These are phyloP conservation scores for Debaryomyces hansenii DNA, from an alignment of 805 yeast genomes.

Conservation along the genomic window DNA sequence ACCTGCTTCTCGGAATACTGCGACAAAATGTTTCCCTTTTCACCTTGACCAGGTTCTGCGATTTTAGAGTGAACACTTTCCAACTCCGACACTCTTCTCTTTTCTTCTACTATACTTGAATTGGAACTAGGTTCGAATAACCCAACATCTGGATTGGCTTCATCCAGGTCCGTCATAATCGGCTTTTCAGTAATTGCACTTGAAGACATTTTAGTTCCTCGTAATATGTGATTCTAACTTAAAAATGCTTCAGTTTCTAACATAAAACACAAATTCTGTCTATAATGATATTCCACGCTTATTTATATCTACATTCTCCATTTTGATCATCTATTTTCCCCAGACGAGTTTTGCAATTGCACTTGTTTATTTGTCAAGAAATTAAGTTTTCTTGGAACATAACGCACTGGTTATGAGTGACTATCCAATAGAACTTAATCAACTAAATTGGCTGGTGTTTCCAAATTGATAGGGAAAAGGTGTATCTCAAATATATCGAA, in stretches of 20 bases:
- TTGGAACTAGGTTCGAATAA: slow-evolving; percentile 10
- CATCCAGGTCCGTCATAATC: too few species aligned
- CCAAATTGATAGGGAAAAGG: too few species aligned
- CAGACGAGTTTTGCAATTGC: not conserved
- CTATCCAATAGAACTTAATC: too few species aligned
- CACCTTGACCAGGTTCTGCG: slow-evolving; percentile 17
- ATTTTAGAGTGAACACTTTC: slow-evolving; percentile 15
- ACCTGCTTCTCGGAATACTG: slow-evolving; percentile 66
- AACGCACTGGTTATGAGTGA: not conserved
- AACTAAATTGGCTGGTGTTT: too few species aligned
- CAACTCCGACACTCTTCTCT: slow-evolving; percentile 8
- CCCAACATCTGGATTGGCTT: slow-evolving; percentile 4
- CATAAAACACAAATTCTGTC: too few species aligned
- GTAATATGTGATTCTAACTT: too few species aligned
- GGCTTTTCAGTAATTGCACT: too few species aligned
- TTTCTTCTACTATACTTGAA: slow-evolving; percentile 7
- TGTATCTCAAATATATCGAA: too few species aligned
- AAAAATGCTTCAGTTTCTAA: too few species aligned
- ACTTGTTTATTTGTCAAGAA: not conserved
- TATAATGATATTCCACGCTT: too few species aligned
- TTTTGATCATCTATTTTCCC: not conserved
- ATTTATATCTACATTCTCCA: not conserved
- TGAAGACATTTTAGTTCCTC: too few species aligned
- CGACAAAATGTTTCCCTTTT: slow-evolving; percentile 46
- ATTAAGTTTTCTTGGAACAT: not conserved